Percentiles rank a stretch among this genome's conserved stretches.
Evolutionary conservation across 345 rosid species (phyloP).

Genomic region (Clarkia xantiana): DNA sequence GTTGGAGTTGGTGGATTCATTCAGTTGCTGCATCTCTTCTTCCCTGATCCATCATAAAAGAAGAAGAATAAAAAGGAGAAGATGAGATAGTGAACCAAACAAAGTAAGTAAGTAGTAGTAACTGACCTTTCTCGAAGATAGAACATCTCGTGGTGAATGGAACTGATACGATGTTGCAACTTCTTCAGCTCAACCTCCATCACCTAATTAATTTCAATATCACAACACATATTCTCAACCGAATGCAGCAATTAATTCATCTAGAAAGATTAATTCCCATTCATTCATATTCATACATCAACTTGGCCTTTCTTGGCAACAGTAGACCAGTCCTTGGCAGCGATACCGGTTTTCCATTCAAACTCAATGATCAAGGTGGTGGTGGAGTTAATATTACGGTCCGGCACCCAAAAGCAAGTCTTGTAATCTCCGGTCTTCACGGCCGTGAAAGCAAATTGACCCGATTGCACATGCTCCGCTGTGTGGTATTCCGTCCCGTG

Average conservation of each 20-base stretch:
- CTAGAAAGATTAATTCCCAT: too few species aligned
- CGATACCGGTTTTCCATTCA: constrained; percentile 70
- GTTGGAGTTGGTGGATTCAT: constrained; percentile 44
- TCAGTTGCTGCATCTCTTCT: constrained; percentile 72
- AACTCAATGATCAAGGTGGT: constrained; percentile 35
- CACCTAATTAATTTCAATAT: too few species aligned
- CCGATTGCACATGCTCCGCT: constrained; percentile 43
- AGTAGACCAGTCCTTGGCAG: constrained; percentile 62
- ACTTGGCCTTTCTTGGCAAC: constrained; percentile 64
- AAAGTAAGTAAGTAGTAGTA: too few species aligned
- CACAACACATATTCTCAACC: too few species aligned
- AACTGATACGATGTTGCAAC: constrained; percentile 32
- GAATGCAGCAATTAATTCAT: too few species aligned
- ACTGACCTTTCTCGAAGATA: constrained; percentile 71
- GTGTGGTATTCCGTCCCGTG: constrained; percentile 39
- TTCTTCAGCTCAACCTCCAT: constrained; percentile 65
- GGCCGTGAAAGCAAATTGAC: constrained; percentile 62
- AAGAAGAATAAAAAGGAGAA: too few species aligned
- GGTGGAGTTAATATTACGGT: constrained; percentile 8
- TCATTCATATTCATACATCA: too few species aligned
- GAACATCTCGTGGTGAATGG: constrained; percentile 74
- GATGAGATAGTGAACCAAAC: too few species aligned
- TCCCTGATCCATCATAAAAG: constrained; percentile 51
- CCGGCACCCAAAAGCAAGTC: constrained; percentile 45
- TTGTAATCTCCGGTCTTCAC: constrained; percentile 45